Evolutionary conservation across 1,284 basidiomycete genomes (phyloP).

Genomic region (Peniophora sp.): DNA sequence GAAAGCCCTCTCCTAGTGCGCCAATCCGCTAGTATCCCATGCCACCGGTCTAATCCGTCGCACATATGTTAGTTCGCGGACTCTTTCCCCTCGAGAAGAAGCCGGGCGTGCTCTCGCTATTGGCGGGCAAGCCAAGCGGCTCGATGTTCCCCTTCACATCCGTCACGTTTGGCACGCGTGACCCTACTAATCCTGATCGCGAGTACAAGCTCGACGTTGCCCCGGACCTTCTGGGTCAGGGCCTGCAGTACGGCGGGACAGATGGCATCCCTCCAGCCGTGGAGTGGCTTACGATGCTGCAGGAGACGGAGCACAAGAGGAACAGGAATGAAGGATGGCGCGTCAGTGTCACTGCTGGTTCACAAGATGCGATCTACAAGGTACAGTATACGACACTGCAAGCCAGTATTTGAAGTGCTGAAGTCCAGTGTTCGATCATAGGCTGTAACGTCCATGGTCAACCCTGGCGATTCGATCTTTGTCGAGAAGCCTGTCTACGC

Average conservation of each 20-base stretch:
- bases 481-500: constrained; percentile 87
- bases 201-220: constrained; percentile 44
- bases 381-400: constrained; percentile 25
- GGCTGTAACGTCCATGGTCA: constrained; percentile 55
- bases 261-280: constrained; percentile 58
- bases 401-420: no score
- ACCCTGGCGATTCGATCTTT: constrained; percentile 77
- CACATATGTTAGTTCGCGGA: constrained; percentile 20
- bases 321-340: constrained; percentile 57
- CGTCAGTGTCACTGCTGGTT: constrained; percentile 65
- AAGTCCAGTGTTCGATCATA: no score
- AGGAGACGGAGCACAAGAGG: constrained; percentile 58
- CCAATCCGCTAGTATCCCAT: no score
- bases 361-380: constrained; percentile 49
- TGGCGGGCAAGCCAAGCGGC: constrained; percentile 83
- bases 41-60: not conserved
- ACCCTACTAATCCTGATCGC: constrained; percentile 33
- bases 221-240: constrained; percentile 50
- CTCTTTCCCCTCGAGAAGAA: constrained; percentile 72
- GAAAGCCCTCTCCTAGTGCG: constrained; percentile 56
- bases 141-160: constrained; percentile 84
- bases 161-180: constrained; percentile 50
- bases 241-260: constrained; percentile 76
- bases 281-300: constrained; percentile 62
- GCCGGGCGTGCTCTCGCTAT: constrained; percentile 80